Percentiles rank a stretch among this genome's conserved stretches.
phyloP scores from a whole-genome alignment of 306 rosid genomes.

The Dryas octopetala region DNA sequence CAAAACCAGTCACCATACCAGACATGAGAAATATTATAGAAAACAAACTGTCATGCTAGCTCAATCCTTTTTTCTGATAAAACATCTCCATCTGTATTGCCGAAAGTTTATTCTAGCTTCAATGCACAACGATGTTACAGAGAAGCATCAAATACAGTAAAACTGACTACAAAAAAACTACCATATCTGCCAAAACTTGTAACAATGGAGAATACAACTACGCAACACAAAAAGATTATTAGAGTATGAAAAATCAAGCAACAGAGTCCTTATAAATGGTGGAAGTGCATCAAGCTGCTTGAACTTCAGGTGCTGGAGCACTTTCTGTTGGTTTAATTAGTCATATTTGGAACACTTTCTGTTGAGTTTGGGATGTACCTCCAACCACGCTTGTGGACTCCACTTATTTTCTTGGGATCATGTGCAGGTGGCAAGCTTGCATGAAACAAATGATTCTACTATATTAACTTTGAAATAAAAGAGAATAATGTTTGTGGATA shows the following conservation, averaged over 20 bases:
- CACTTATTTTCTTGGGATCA: constrained; percentile 86
- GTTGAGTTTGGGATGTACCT: constrained; percentile 56
- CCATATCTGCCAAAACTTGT: constrained; percentile 18
- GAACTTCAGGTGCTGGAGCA: constrained; percentile 49
- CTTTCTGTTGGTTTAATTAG: constrained; percentile 40
- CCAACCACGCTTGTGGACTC: constrained; percentile 99
- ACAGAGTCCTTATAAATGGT: constrained; percentile 16
- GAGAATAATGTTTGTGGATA: no score
- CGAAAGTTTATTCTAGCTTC: constrained; percentile 4
- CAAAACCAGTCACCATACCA: not conserved
- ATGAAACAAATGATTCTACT: constrained; percentile 38
- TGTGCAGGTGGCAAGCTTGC: constrained; percentile 58
- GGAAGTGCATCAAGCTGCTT: constrained; percentile 45
- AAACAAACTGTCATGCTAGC: constrained; percentile 12
- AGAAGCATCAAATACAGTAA: constrained; percentile 19
- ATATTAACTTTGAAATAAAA: constrained; percentile 12
- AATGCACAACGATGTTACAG: constrained; percentile 29
- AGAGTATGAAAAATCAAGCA: constrained; percentile 4
- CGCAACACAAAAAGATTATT: not conserved
- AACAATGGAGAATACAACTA: constrained; percentile 25
- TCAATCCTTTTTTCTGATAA: constrained; percentile 23
- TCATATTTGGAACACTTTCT: constrained; percentile 36
- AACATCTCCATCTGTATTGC: constrained; percentile 20
- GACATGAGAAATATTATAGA: constrained; percentile 14
- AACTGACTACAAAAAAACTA: constrained; percentile 16